A percentile compares a stretch with the other conserved stretches of the same genome.
Evolutionary conservation across 345 rosid genomes (phyloP).

Genomic region (Melaleuca alternifolia): DNA sequence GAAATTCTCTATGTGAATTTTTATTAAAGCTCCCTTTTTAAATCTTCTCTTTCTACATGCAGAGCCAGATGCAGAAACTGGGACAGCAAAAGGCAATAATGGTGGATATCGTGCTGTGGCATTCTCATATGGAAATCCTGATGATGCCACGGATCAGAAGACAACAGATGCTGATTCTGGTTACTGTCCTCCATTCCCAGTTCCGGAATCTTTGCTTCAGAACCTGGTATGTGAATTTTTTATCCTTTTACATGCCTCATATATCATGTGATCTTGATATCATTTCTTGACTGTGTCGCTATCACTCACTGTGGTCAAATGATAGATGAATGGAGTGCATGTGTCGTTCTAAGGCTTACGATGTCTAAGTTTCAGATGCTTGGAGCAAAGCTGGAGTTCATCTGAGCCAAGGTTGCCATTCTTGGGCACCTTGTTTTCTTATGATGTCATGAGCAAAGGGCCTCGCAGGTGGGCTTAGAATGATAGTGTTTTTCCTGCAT

Average conservation of each 20-base stretch:
- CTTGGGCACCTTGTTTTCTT: slow-evolving; percentile 88
- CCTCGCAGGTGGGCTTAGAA: slow-evolving; percentile 95
- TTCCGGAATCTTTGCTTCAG: slow-evolving; percentile 64
- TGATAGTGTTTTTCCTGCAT: slow-evolving; percentile 48
- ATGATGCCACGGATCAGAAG: slow-evolving; percentile 27
- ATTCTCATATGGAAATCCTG: slow-evolving; percentile 60
- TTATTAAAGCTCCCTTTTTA: neutral
- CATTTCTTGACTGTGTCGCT: slow-evolving; percentile 30
- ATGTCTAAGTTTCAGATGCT: slow-evolving; percentile 99
- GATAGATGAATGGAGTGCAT: slow-evolving; percentile 65
- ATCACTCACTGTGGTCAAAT: slow-evolving; percentile 32
- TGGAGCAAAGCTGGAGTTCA: slow-evolving; percentile 80
- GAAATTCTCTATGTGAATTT: neutral
- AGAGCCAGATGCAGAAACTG: slow-evolving; percentile 35
- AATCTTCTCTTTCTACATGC: slow-evolving; percentile 4
- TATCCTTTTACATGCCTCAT: slow-evolving; percentile 1
- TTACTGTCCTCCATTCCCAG: slow-evolving; percentile 64
- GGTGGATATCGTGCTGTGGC: slow-evolving; percentile 52
- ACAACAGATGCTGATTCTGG: slow-evolving; percentile 32
- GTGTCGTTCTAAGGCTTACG: slow-evolving; percentile 93
- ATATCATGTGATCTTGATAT: slow-evolving; percentile 8
- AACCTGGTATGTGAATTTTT: slow-evolving; percentile 53
- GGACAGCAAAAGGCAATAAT: slow-evolving; percentile 15
- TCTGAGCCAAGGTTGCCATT: slow-evolving; percentile 49
- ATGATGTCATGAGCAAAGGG: slow-evolving; percentile 89